A percentile compares a stretch with the other conserved stretches of the same genome.
Conservation (phyloP, 352 stramenopile species). For the Pythium graminicola region DNA sequence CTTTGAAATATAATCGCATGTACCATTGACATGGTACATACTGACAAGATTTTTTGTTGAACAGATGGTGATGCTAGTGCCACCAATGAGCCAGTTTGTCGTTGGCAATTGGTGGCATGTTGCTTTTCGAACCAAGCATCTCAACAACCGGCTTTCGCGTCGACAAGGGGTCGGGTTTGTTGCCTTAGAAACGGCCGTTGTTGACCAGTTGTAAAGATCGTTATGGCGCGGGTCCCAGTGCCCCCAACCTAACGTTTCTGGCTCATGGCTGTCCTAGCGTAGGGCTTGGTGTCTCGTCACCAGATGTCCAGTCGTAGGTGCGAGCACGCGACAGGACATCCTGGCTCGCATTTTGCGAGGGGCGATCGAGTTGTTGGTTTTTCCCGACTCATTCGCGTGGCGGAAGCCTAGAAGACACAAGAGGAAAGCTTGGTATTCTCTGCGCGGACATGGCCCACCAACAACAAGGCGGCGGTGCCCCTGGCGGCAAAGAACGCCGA, state of each 20-base stretch:
- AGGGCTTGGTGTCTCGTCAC: background rate
- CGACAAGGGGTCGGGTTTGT: background rate
- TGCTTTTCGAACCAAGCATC: background rate
- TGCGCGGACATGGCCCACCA: background rate
- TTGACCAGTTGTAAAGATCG: background rate
- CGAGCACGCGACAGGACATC: background rate
- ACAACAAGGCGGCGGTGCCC: constrained; percentile 7
- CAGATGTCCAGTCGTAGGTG: background rate
- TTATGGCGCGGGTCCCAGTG: background rate
- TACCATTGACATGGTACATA: constrained; percentile 1
- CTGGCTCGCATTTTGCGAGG: background rate
- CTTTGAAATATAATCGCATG: constrained; percentile 3
- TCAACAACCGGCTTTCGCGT: constrained; percentile 11
- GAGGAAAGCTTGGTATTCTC: background rate
- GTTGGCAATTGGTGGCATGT: background rate
- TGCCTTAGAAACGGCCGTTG: background rate
- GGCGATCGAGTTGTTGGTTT: background rate
- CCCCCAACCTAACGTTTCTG: constrained; percentile 1
- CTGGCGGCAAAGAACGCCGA: constrained; percentile 29
- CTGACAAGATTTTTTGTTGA: constrained; percentile 5
- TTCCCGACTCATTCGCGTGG: constrained; percentile 5
- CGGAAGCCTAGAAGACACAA: background rate
- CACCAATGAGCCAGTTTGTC: constrained; percentile 2
- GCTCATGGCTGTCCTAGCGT: background rate
- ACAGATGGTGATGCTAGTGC: constrained; percentile 4